These are phyloP conservation scores for Cyclocybe aegerita DNA, from an alignment of 768 basidiomycete genomes.

Conservation along the genomic window DNA sequence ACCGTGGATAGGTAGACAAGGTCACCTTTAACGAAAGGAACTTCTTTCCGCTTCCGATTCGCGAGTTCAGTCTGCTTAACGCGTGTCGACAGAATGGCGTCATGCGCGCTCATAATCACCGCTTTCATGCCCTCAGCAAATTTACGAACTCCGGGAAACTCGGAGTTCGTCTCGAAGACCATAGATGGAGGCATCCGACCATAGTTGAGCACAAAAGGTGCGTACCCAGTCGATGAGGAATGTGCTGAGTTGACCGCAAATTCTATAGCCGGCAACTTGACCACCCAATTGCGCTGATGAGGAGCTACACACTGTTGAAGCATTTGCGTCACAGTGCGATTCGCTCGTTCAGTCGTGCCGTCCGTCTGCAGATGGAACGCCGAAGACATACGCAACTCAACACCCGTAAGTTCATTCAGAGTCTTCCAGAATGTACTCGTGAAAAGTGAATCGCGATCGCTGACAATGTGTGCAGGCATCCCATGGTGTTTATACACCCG, in stretches of 20 bases:
- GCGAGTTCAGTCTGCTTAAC: slow-evolving; percentile 28
- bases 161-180: slow-evolving; percentile 1
- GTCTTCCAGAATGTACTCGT: slow-evolving; percentile 6
- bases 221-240: slow-evolving; percentile 21
- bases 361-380: slow-evolving; percentile 10
- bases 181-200: slow-evolving; percentile 3
- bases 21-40: slow-evolving; percentile 22
- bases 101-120: slow-evolving; percentile 23
- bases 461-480: slow-evolving; percentile 14
- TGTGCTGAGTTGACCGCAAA: slow-evolving; percentile 27
- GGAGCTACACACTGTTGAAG: background rate
- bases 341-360: slow-evolving; percentile 7
- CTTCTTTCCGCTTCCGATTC: slow-evolving; percentile 19
- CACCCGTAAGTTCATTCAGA: slow-evolving; percentile 1
- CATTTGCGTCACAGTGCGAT: slow-evolving; percentile 7
- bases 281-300: slow-evolving; percentile 26
- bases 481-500: slow-evolving; percentile 31
- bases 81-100: slow-evolving; percentile 29
- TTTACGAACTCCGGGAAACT: slow-evolving; percentile 11
- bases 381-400: slow-evolving; percentile 1
- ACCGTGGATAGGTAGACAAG: slow-evolving; percentile 29
- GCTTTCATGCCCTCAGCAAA: slow-evolving; percentile 4
- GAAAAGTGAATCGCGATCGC: slow-evolving; percentile 7
- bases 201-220: slow-evolving; percentile 9
- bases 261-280: slow-evolving; percentile 5